These are phyloP conservation scores for Guadua angustifolia DNA, from an alignment of 176 grass and related monocot genomes.

Conservation along the genomic window DNA sequence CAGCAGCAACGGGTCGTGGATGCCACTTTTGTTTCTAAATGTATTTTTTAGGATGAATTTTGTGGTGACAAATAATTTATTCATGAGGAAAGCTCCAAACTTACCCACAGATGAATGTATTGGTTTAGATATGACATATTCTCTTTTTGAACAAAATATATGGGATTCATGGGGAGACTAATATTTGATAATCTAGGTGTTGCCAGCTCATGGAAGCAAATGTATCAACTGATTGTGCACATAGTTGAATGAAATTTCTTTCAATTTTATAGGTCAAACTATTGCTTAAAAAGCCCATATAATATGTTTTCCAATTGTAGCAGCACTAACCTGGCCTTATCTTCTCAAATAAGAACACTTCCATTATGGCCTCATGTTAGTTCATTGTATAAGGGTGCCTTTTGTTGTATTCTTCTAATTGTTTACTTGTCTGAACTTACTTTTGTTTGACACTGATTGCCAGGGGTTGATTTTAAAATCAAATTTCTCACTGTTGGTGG, in stretches of 20 bases:
- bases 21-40: neutral
- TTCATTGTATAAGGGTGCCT: neutral
- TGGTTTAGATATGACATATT: neutral
- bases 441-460: constrained; percentile 9
- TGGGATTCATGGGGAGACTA: neutral
- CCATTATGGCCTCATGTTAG: neutral
- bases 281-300: neutral
- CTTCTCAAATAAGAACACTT: neutral
- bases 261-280: neutral
- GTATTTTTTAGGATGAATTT: neutral
- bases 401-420: neutral
- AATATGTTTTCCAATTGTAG: neutral
- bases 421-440: neutral
- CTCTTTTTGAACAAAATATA: neutral
- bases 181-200: neutral
- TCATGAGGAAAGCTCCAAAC: neutral
- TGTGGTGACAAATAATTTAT: neutral
- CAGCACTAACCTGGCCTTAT: neutral
- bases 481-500: constrained; percentile 73
- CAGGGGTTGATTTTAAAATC: constrained; percentile 98
- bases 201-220: neutral
- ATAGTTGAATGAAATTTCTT: neutral
- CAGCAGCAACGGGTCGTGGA: neutral
- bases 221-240: neutral
- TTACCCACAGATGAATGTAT: neutral